Evolutionary conservation across 495 filamentous ascomycete species (phyloP).

Genomic region (Penicillium arizonense): DNA sequence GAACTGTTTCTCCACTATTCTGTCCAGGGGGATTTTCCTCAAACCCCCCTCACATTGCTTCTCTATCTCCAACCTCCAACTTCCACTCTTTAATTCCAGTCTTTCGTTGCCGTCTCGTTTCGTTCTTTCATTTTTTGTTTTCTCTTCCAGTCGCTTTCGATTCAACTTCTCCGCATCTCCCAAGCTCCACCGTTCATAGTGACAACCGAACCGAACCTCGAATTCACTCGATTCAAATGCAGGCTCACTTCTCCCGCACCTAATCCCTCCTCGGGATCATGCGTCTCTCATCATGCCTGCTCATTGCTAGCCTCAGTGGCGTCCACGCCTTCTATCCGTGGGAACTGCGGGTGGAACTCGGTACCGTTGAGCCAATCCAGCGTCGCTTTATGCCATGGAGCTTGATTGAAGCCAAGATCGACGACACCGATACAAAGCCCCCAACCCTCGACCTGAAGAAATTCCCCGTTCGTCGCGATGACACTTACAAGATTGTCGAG

Average conservation of each 20-base stretch:
- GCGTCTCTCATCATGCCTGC: slow-evolving; percentile 34
- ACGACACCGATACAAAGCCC: slow-evolving; percentile 14
- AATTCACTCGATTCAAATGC: slow-evolving; percentile 18
- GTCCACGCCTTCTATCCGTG: slow-evolving; percentile 39
- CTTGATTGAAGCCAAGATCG: slow-evolving; percentile 10
- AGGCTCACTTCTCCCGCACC: neutral
- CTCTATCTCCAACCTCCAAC: slow-evolving; percentile 17
- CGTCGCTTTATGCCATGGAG: slow-evolving; percentile 40
- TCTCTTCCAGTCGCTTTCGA: slow-evolving; percentile 11
- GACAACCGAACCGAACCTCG: neutral
- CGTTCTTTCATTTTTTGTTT: slow-evolving; percentile 4
- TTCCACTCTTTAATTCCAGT: slow-evolving; percentile 7
- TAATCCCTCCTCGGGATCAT: slow-evolving; percentile 34
- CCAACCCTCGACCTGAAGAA: slow-evolving; percentile 34
- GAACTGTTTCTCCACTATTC: neutral
- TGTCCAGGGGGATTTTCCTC: slow-evolving; percentile 16
- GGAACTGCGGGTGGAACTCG: slow-evolving; percentile 16
- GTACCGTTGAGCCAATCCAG: slow-evolving; percentile 7
- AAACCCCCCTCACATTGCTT: slow-evolving; percentile 15
- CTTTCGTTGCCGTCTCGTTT: slow-evolving; percentile 7
- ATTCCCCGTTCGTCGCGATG: slow-evolving; percentile 36
- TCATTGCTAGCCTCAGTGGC: slow-evolving; percentile 24
- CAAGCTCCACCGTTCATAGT: neutral
- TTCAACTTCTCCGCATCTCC: neutral
- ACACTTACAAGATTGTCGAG: slow-evolving; percentile 56